Evolutionary conservation across 1,284 basidiomycete species (phyloP).

Genomic region (Laetiporus sulphureus): DNA sequence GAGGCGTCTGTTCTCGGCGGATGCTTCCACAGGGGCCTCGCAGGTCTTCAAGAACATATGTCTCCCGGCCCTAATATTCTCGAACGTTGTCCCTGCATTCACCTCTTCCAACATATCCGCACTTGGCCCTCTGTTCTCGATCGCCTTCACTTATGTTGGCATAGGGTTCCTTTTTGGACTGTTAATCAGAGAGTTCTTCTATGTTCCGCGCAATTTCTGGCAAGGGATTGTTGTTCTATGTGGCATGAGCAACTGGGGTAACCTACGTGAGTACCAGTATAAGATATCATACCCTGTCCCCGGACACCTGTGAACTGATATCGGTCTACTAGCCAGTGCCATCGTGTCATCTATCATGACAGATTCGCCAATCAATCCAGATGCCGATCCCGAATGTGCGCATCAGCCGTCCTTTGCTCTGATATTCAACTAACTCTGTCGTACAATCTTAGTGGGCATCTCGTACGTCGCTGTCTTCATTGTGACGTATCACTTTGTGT

Average conservation of each 20-base stretch:
- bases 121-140: slow-evolving; percentile 32
- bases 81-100: slow-evolving; percentile 35
- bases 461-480: slow-evolving; percentile 37
- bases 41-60: slow-evolving; percentile 34
- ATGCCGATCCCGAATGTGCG: slow-evolving; percentile 34
- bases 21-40: slow-evolving; percentile 31
- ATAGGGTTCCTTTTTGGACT: slow-evolving; percentile 29
- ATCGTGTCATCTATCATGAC: slow-evolving; percentile 41
- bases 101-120: slow-evolving; percentile 31
- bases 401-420: too few relatives aligned
- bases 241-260: slow-evolving; percentile 45
- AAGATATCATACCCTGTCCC: background rate
- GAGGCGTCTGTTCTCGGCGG: slow-evolving; percentile 28
- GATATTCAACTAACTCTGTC: background rate
- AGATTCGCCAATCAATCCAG: slow-evolving; percentile 38
- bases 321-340: slow-evolving; percentile 33
- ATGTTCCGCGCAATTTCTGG: slow-evolving; percentile 36
- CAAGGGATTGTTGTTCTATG: slow-evolving; percentile 33
- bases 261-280: slow-evolving; percentile 24
- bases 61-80: slow-evolving; percentile 33
- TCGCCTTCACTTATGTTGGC: slow-evolving; percentile 28
- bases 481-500: slow-evolving; percentile 32
- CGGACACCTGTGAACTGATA: background rate
- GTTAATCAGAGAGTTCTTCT: slow-evolving; percentile 32
- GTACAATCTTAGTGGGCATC: slow-evolving; percentile 27